These are phyloP conservation scores for Tuber melanosporum DNA, from an alignment of 495 filamentous ascomycete species.

Conservation along the genomic window DNA sequence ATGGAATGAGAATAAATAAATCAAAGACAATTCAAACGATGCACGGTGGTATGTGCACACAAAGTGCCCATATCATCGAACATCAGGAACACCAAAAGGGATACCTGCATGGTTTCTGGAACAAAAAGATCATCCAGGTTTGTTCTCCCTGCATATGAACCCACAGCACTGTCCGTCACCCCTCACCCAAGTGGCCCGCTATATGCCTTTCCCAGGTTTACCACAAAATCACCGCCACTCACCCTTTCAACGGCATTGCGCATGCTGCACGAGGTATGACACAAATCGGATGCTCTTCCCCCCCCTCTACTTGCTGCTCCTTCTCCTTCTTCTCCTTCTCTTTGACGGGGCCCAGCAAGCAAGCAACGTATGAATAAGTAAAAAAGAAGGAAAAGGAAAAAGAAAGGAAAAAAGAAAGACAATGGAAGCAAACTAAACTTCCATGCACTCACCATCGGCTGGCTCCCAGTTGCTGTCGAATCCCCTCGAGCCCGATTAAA, in stretches of 20 bases:
- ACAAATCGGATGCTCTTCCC: constrained; percentile 1
- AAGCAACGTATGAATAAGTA: constrained; percentile 15
- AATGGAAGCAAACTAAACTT: constrained; percentile 33
- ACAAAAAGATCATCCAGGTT: constrained; percentile 24
- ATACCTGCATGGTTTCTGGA: constrained; percentile 31
- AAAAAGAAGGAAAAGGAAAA: constrained; percentile 18
- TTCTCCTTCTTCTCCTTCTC: constrained; percentile 26
- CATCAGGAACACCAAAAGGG: constrained; percentile 14
- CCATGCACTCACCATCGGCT: constrained; percentile 21
- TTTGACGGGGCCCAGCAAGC: constrained; percentile 23
- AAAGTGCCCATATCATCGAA: background rate
- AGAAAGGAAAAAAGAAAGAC: constrained; percentile 20
- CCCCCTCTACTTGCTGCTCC: constrained; percentile 3
- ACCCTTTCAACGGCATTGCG: constrained; percentile 22
- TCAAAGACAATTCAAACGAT: background rate
- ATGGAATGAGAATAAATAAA: background rate
- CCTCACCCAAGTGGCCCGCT: background rate
- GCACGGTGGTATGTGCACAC: background rate
- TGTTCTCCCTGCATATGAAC: constrained; percentile 24
- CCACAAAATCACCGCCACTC: constrained; percentile 28
- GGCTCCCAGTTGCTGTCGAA: background rate
- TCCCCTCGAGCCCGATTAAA: background rate
- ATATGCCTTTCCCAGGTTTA: constrained; percentile 23
- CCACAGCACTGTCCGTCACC: background rate
- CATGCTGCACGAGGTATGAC: constrained; percentile 14